Evolutionary conservation across 495 filamentous ascomycete genomes (phyloP).

Genomic region (Entonaema liquescens): DNA sequence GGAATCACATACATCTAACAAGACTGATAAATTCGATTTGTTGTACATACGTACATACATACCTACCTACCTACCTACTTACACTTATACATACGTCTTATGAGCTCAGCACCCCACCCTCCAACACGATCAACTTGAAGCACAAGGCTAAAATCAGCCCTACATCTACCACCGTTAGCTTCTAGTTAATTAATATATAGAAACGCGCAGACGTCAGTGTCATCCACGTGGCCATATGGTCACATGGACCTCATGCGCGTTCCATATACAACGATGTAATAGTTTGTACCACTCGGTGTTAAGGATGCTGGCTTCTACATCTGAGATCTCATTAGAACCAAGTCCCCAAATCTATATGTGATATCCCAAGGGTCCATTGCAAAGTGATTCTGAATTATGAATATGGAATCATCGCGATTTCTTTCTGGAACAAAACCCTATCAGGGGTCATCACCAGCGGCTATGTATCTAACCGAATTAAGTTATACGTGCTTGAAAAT

Average conservation of each 20-base stretch:
- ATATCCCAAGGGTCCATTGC: neutral
- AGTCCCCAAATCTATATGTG: neutral
- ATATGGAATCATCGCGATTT: neutral
- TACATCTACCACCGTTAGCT: constrained; percentile 18
- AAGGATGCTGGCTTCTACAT: neutral
- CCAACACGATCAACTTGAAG: neutral
- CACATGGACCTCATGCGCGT: constrained; percentile 22
- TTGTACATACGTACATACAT: no score
- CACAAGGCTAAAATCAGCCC: constrained; percentile 35
- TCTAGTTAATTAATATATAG: constrained; percentile 11
- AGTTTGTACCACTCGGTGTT: neutral
- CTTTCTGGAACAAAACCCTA: constrained; percentile 7
- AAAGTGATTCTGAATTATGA: neutral
- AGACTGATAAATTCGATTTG: neutral
- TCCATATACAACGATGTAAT: neutral
- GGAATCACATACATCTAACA: neutral
- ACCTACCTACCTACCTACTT: neutral
- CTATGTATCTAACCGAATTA: constrained; percentile 6
- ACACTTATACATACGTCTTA: neutral
- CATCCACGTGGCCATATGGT: constrained; percentile 37
- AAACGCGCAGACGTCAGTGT: constrained; percentile 6
- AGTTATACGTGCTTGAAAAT: neutral
- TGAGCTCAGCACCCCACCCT: constrained; percentile 6
- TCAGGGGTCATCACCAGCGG: neutral
- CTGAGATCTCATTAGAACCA: neutral